Evolutionary conservation across 176 grass and related monocot species (phyloP).

Genomic region (Carex pumila): DNA sequence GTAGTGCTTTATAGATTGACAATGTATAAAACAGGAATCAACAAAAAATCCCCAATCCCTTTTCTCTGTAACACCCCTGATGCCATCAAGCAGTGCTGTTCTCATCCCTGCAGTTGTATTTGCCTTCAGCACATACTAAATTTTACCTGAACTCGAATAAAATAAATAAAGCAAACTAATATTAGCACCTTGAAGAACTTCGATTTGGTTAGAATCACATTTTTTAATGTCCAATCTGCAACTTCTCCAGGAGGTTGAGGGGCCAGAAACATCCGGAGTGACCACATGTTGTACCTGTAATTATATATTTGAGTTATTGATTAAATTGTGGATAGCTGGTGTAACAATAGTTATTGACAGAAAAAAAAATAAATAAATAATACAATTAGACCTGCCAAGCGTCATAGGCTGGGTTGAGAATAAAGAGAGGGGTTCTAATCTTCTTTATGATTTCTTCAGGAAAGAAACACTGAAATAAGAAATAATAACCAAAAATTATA

Average conservation of each 20-base stretch:
- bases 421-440: constrained; percentile 54
- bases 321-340: neutral
- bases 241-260: constrained; percentile 43
- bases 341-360: neutral
- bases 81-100: constrained; percentile 20
- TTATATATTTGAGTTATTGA: constrained; percentile 1
- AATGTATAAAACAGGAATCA: constrained; percentile 67
- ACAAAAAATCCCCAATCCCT: constrained; percentile 35
- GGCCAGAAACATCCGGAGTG: constrained; percentile 46
- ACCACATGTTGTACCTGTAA: constrained; percentile 74
- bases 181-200: constrained; percentile 58
- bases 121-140: neutral
- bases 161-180: constrained; percentile 8
- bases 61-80: constrained; percentile 23
- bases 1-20: constrained; percentile 30
- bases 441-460: constrained; percentile 61
- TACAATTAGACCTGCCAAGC: constrained; percentile 58
- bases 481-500: neutral
- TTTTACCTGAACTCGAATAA: constrained; percentile 7
- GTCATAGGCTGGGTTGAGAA: constrained; percentile 86
- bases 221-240: constrained; percentile 72
- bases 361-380: neutral
- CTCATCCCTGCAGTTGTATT: constrained; percentile 33
- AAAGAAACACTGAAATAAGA: constrained; percentile 59
- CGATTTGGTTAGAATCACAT: constrained; percentile 54